phyloP scores from a whole-genome alignment of 2,329 filamentous ascomycete species.

The Scytalidium sp. region DNA sequence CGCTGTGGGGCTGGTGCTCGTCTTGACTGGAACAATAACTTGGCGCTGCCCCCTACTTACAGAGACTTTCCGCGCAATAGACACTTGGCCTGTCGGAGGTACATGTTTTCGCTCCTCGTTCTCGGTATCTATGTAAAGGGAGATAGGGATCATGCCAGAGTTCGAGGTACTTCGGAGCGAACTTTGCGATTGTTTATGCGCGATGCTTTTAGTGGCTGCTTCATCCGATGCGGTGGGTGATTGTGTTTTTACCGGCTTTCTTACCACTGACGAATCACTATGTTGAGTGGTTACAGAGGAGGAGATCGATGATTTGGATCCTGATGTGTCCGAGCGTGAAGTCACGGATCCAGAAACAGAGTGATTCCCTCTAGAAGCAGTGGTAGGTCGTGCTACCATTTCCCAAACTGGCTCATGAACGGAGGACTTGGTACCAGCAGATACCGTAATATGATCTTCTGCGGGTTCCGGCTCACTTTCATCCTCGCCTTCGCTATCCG shows the following conservation, averaged over 20 bases:
- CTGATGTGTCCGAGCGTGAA: slow-evolving; percentile 16
- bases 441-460: slow-evolving; percentile 10
- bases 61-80: slow-evolving; percentile 66
- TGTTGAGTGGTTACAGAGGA: slow-evolving; percentile 10
- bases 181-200: not conserved
- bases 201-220: not conserved
- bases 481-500: slow-evolving; percentile 10
- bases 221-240: not conserved
- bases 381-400: slow-evolving; percentile 16
- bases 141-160: not conserved
- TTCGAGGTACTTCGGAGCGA: not conserved
- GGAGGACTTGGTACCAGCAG: slow-evolving; percentile 14
- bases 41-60: slow-evolving; percentile 60
- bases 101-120: slow-evolving; percentile 41
- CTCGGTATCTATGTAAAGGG: not conserved
- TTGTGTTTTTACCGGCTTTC: slow-evolving; percentile 3
- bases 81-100: slow-evolving; percentile 59
- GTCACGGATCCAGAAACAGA: slow-evolving; percentile 13
- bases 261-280: slow-evolving; percentile 5
- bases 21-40: slow-evolving; percentile 52
- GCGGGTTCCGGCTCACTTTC: slow-evolving; percentile 6
- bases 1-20: slow-evolving; percentile 6
- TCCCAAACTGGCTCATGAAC: slow-evolving; percentile 21
- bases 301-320: slow-evolving; percentile 14
- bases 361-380: slow-evolving; percentile 10